These are phyloP conservation scores for Apiotrichum gamsii DNA, from an alignment of 1,284 basidiomycete genomes.

Conservation along the genomic window DNA sequence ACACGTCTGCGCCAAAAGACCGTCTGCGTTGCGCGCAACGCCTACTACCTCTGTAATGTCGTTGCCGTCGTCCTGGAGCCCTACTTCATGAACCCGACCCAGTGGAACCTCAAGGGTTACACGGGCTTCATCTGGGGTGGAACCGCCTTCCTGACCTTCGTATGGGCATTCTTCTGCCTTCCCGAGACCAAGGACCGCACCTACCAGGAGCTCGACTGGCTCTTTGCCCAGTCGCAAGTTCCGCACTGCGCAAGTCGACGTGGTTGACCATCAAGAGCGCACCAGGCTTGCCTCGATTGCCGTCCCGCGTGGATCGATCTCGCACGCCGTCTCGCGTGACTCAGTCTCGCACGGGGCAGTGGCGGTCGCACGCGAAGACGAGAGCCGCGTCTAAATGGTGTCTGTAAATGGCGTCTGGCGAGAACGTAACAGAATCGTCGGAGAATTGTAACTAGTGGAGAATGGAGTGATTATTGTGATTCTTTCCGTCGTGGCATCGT, in stretches of 20 bases:
- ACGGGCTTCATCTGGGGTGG: conserved; percentile 7
- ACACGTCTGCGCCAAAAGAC: conserved; percentile 6
- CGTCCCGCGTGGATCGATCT: too few relatives aligned
- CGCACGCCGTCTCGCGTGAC: too few relatives aligned
- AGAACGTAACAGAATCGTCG: too few relatives aligned
- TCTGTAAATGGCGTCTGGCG: too few relatives aligned
- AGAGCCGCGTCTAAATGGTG: too few relatives aligned
- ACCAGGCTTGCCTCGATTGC: too few relatives aligned
- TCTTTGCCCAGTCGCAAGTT: conserved; percentile 21
- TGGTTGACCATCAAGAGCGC: too few relatives aligned
- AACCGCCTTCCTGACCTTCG: conserved; percentile 16
- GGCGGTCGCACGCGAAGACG: too few relatives aligned
- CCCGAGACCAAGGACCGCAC: conserved; percentile 38
- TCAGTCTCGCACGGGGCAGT: too few relatives aligned
- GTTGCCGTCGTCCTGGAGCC: background rate
- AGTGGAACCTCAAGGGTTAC: background rate
- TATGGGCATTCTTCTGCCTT: conserved; percentile 23
- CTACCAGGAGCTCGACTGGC: conserved; percentile 28
- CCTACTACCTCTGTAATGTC: background rate
- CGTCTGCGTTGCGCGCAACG: background rate
- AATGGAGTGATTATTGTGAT: too few relatives aligned
- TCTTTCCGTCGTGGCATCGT: too few relatives aligned
- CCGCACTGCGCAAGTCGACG: background rate
- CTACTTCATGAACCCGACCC: background rate
- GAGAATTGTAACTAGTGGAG: too few relatives aligned